Conservation (phyloP, 345 rosid genomes). For the Gossypium sturtianum region DNA sequence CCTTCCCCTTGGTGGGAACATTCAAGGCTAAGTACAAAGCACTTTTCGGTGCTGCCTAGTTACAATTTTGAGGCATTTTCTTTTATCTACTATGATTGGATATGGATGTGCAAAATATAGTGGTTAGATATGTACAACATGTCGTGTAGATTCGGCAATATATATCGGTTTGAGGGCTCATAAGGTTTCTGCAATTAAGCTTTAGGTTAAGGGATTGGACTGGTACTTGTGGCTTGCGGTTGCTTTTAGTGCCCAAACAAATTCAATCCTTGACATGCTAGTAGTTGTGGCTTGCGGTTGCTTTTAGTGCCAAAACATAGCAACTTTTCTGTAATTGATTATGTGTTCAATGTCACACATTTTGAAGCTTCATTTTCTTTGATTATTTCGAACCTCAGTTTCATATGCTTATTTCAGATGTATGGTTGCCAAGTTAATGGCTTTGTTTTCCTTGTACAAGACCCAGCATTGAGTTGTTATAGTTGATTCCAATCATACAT, state of each 20-base stretch:
- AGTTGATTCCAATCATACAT: constrained; percentile 26
- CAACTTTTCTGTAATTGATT: background rate
- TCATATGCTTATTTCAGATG: background rate
- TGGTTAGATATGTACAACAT: background rate
- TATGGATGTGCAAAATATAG: background rate
- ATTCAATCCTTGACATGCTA: background rate
- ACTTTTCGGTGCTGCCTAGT: constrained; percentile 19
- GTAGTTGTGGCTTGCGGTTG: background rate
- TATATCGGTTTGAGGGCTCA: background rate
- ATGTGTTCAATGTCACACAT: background rate
- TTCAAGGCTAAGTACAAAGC: constrained; percentile 31
- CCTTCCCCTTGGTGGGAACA: constrained; percentile 18
- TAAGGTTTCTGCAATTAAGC: background rate
- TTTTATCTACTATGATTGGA: background rate
- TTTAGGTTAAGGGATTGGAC: background rate
- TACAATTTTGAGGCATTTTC: background rate
- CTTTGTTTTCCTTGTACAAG: background rate
- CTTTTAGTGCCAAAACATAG: background rate
- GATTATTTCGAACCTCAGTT: background rate
- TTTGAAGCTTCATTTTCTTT: background rate
- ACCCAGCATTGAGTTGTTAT: background rate
- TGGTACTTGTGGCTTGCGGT: background rate
- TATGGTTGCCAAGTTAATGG: background rate
- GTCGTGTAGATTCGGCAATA: background rate
- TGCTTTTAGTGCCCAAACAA: background rate